Percentiles rank a stretch among this genome's conserved stretches.
phyloP scores from a whole-genome alignment of 2,329 filamentous ascomycete genomes.

The Monosporascus sp. region DNA sequence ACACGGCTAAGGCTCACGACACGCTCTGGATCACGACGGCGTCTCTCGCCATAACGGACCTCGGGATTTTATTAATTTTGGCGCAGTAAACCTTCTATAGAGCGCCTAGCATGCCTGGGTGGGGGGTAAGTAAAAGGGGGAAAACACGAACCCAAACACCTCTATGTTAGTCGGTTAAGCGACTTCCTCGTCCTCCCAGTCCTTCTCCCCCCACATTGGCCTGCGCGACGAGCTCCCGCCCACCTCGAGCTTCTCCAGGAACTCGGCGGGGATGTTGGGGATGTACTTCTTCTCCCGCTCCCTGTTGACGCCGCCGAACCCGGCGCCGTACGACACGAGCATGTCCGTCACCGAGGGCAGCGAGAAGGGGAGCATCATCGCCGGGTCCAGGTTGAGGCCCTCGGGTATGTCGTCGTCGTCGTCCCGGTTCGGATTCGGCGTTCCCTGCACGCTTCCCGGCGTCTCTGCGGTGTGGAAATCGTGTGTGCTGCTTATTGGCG shows the following conservation, averaged over 20 bases:
- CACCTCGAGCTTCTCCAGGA: slow-evolving; percentile 77
- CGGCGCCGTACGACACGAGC: slow-evolving; percentile 90
- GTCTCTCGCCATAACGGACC: no score
- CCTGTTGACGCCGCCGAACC: slow-evolving; percentile 85
- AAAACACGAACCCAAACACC: no score
- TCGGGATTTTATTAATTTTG: no score
- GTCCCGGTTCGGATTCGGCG: slow-evolving; percentile 40
- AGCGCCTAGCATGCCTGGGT: no score
- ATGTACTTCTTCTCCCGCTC: slow-evolving; percentile 94
- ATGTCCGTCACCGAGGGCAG: slow-evolving; percentile 95
- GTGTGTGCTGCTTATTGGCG: slow-evolving; percentile 29
- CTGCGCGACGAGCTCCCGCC: slow-evolving; percentile 40
- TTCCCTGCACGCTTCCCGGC: slow-evolving; percentile 35
- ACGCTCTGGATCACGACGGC: no score
- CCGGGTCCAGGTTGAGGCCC: slow-evolving; percentile 77
- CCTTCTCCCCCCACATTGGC: slow-evolving; percentile 57
- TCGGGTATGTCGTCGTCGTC: slow-evolving; percentile 67
- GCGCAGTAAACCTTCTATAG: no score
- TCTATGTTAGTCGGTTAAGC: slow-evolving; percentile 15
- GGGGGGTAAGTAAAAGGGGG: no score
- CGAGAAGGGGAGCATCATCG: slow-evolving; percentile 90
- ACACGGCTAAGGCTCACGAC: no score
- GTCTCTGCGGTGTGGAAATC: slow-evolving; percentile 40
- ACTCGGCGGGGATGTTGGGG: slow-evolving; percentile 89
- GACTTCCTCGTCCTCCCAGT: slow-evolving; percentile 63